Percentiles rank a stretch among this genome's conserved stretches.
phyloP scores from a whole-genome alignment of 352 stramenopile species.

The Thraustochytrium sp. region DNA sequence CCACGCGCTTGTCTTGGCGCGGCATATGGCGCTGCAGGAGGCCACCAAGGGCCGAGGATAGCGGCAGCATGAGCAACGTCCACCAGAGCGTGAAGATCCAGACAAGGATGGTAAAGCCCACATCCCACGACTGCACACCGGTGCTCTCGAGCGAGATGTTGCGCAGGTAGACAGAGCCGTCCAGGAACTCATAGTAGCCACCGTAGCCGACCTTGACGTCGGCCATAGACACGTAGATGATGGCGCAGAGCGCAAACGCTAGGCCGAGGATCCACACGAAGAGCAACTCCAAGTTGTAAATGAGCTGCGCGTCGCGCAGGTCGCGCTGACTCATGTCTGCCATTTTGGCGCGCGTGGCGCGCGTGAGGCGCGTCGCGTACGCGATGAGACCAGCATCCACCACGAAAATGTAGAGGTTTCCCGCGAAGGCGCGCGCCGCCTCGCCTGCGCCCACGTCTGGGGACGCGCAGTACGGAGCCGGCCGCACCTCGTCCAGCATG shows the following conservation, averaged over 20 bases:
- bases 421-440: background rate
- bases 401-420: background rate
- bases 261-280: background rate
- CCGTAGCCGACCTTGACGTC: conserved; percentile 6
- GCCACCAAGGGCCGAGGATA: background rate
- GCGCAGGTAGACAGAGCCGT: background rate
- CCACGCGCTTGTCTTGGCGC: background rate
- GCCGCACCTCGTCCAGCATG: background rate
- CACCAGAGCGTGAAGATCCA: background rate
- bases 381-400: background rate
- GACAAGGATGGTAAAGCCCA: conserved; percentile 5
- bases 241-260: background rate
- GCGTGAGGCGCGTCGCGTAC: background rate
- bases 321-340: background rate
- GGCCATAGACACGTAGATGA: background rate
- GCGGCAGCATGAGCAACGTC: background rate
- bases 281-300: background rate
- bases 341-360: background rate
- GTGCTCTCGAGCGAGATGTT: background rate
- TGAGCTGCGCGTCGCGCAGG: background rate
- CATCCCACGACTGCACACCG: background rate
- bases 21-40: background rate
- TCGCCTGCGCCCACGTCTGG: background rate
- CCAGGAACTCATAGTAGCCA: conserved; percentile 1
- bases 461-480: background rate